A percentile compares a stretch with the other conserved stretches of the same genome.
These are phyloP conservation scores for Cladosporium halotolerans DNA, from an alignment of 2,329 filamentous ascomycete genomes.

Conservation along the genomic window DNA sequence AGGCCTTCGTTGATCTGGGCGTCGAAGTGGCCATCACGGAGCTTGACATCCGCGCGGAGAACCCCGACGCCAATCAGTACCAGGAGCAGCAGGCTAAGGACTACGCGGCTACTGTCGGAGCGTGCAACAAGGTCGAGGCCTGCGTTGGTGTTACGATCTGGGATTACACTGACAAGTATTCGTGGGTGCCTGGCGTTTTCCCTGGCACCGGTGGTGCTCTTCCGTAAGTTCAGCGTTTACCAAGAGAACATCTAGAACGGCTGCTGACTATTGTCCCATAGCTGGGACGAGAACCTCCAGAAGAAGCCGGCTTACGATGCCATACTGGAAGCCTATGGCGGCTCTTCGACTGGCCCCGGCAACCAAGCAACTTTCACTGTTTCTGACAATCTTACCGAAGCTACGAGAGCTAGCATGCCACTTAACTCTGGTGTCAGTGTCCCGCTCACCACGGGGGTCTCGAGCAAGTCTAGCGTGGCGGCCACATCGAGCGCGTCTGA, in stretches of 20 bases:
- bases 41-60: conserved; percentile 49
- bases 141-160: conserved; percentile 37
- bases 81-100: conserved; percentile 44
- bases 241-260: neutral
- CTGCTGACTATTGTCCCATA: neutral
- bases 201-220: conserved; percentile 32
- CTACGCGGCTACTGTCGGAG: conserved; percentile 36
- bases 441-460: neutral
- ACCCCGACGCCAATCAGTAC: conserved; percentile 41
- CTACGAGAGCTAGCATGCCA: neutral
- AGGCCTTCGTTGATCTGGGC: conserved; percentile 46
- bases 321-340: conserved; percentile 19
- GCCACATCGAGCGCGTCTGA: neutral
- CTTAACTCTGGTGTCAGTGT: neutral
- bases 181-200: conserved; percentile 36
- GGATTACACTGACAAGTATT: conserved; percentile 38
- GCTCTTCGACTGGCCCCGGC: neutral
- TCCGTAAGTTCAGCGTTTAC: conserved; percentile 16
- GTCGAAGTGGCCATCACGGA: conserved; percentile 58
- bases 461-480: neutral
- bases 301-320: conserved; percentile 34
- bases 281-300: conserved; percentile 20
- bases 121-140: conserved; percentile 31
- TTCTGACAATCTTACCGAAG: neutral
- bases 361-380: neutral